Evolutionary conservation across 2,329 filamentous ascomycete species (phyloP).

Genomic region (Aspergillus jensenii): DNA sequence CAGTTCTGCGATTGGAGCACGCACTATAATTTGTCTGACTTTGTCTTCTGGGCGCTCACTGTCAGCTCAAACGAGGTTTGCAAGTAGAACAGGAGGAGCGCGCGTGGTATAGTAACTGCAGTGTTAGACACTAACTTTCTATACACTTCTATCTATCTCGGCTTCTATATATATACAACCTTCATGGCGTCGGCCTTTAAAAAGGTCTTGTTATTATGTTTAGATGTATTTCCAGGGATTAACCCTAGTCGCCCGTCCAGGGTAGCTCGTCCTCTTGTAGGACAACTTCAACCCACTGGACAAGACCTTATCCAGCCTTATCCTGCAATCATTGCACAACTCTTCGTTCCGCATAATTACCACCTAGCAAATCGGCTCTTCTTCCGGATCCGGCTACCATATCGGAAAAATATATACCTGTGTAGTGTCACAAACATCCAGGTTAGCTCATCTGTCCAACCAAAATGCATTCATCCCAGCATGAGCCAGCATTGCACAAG

Average conservation of each 20-base stretch:
- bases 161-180: not conserved
- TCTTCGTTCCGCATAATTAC: constrained; percentile 14
- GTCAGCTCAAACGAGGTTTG: not conserved
- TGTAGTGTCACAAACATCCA: not conserved
- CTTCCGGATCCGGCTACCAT: constrained; percentile 42
- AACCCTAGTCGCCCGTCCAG: constrained; percentile 2
- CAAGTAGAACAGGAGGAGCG: not conserved
- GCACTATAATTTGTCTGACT: not conserved
- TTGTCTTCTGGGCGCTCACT: not conserved
- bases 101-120: not conserved
- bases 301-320: not conserved
- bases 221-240: not conserved
- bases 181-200: not conserved
- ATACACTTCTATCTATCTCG: not conserved
- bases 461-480: constrained; percentile 4
- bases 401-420: constrained; percentile 47
- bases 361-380: constrained; percentile 40
- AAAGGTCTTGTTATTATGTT: not conserved
- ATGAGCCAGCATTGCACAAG: not conserved
- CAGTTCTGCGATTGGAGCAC: not conserved
- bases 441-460: constrained; percentile 7
- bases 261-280: not conserved
- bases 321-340: not conserved
- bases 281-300: not conserved
- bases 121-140: not conserved